Conservation (phyloP, 495 filamentous ascomycete genomes). For the Lophiostoma macrostomum region DNA sequence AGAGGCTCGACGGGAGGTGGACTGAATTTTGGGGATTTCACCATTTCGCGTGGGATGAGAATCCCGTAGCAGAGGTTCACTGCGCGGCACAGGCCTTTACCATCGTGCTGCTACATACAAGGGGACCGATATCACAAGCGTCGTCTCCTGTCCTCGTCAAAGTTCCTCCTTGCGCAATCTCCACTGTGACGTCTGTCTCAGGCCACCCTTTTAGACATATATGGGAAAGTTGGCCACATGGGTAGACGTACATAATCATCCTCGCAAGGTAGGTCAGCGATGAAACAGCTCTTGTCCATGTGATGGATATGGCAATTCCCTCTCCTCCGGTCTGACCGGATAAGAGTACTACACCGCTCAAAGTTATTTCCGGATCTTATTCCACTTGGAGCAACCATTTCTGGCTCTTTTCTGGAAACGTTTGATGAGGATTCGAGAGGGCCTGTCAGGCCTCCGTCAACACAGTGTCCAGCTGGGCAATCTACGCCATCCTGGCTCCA, state of each 20-base stretch:
- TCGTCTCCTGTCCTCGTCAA: neutral
- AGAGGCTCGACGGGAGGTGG: too few species aligned
- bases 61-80: neutral
- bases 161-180: neutral
- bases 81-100: neutral
- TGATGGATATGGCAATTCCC: neutral
- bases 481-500: too few species aligned
- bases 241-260: too few species aligned
- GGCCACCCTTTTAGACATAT: neutral
- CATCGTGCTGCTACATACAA: neutral
- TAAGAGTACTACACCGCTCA: too few species aligned
- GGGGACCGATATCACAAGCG: neutral
- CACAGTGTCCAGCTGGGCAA: too few species aligned
- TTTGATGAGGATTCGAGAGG: too few species aligned
- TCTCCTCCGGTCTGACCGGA: conserved; percentile 4
- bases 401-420: too few species aligned
- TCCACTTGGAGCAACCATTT: too few species aligned
- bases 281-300: neutral
- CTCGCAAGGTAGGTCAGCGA: neutral
- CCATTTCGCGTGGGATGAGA: conserved; percentile 1
- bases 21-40: too few species aligned
- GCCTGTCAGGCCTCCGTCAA: too few species aligned
- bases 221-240: too few species aligned
- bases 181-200: neutral
- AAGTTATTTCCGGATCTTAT: too few species aligned